Conservation (phyloP, 306 rosid genomes). For the Pyrus betulifolia region DNA sequence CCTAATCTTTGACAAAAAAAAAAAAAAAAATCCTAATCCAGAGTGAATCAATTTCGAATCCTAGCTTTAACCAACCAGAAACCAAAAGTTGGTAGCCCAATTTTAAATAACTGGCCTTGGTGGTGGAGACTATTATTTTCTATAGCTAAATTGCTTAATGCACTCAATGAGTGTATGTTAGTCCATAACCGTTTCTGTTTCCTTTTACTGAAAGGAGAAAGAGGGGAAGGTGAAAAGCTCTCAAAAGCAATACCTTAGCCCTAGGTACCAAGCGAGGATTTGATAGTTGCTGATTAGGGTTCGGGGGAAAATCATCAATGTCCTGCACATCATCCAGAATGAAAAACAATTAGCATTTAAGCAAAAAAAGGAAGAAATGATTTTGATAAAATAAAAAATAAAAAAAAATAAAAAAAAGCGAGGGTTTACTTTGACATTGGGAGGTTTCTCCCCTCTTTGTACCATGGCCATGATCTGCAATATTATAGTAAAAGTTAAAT, state of each 20-base stretch:
- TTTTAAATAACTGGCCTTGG: background rate
- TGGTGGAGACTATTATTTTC: background rate
- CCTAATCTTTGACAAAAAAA: background rate
- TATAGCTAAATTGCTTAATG: background rate
- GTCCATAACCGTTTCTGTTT: background rate
- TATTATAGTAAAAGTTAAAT: constrained; percentile 9
- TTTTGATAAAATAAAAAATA: background rate
- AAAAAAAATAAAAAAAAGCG: background rate
- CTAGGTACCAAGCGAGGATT: constrained; percentile 63
- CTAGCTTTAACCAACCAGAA: background rate
- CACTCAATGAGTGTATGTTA: background rate
- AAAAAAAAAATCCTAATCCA: background rate
- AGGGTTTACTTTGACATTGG: constrained; percentile 65
- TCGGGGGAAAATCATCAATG: constrained; percentile 58
- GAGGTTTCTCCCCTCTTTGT: constrained; percentile 87
- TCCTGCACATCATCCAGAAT: constrained; percentile 46
- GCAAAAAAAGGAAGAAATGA: background rate
- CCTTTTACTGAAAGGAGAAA: background rate
- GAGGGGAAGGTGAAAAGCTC: background rate
- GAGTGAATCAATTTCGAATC: background rate
- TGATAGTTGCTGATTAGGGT: constrained; percentile 69
- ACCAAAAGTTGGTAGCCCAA: background rate
- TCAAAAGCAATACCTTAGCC: constrained; percentile 44
- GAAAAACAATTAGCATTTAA: constrained; percentile 7
- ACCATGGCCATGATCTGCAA: constrained; percentile 87